Evolutionary conservation across 345 rosid species (phyloP), one percentile per base, ranked within the genome.

Genomic region (Erodium maritimum): DNA sequence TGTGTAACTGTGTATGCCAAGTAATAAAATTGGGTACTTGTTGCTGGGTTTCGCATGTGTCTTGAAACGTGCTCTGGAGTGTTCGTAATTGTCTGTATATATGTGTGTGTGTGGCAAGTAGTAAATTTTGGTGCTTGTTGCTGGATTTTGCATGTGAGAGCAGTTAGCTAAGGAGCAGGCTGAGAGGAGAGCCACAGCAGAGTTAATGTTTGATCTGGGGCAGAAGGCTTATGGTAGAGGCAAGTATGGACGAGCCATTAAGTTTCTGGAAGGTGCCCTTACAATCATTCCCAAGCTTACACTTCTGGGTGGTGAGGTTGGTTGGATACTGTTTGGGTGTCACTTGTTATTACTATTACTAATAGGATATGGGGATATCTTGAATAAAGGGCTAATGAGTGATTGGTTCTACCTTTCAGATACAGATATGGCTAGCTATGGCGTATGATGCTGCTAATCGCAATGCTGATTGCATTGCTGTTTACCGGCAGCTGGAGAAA

Each of bases 401-500:
- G n/a, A 54, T 50, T 1, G 19, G 37, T 55, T 51, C 53, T 50
- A 61, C 33, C 33, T 68, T 62, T 65, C 81, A 91, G 96, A 88
- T 91, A 70, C 98, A 91, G 74, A 86, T 91, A 72, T 91, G 98
- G 98, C 74, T 91, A 56, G 98, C 93, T 23, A 88, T 91, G 98
- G 98, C 96, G 54, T 91, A 91, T 56, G 98, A 88, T 72, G 96
- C 98, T 55, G 88, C 84, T 69, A 83, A 84, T 59, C 93, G 96
- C 52, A 96, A 86, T 20, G 66, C 62, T 5, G 96, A 91, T 68
- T 88, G 98, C 79, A 88, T 91, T 68, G 82, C 75, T 60, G 93
- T 91, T 68, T 91, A 88, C 80, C 74, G 61, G 73, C 91, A 88
- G 70, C 61, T 91, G 77, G 98, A 91, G 81, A 70, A 67, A 80